Conservation (phyloP, 768 basidiomycete species). For the Tricholoma hemisulphureum region DNA sequence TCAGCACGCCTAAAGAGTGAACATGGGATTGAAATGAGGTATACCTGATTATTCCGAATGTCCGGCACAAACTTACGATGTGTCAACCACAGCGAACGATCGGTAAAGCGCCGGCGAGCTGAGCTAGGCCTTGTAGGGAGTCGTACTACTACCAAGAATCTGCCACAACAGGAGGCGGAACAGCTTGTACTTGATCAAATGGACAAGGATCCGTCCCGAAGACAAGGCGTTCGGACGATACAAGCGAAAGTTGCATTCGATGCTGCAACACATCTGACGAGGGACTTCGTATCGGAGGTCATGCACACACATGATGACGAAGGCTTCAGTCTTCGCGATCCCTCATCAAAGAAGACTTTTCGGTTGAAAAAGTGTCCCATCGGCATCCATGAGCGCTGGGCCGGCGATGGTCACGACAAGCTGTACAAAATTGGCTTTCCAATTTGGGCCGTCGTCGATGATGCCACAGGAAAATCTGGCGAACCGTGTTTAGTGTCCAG, state of each 20-base stretch:
- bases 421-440: background rate
- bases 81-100: no score
- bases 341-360: background rate
- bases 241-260: slow-evolving; percentile 12
- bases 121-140: no score
- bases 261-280: slow-evolving; percentile 5
- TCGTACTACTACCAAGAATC: background rate
- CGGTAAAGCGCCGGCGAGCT: no score
- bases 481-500: no score
- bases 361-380: background rate
- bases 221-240: slow-evolving; percentile 13
- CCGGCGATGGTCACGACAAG: background rate
- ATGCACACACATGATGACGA: slow-evolving; percentile 28
- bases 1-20: background rate
- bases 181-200: slow-evolving; percentile 16
- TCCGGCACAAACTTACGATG: no score
- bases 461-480: no score
- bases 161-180: slow-evolving; percentile 1
- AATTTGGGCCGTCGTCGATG: no score
- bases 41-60: no score
- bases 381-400: slow-evolving; percentile 1
- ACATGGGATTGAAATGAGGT: slow-evolving; percentile 4
- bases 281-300: slow-evolving; percentile 15
- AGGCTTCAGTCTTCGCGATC: background rate
- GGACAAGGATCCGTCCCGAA: slow-evolving; percentile 14